Conservation (phyloP, 1,284 basidiomycete species). For the Heterobasidion occidentale region DNA sequence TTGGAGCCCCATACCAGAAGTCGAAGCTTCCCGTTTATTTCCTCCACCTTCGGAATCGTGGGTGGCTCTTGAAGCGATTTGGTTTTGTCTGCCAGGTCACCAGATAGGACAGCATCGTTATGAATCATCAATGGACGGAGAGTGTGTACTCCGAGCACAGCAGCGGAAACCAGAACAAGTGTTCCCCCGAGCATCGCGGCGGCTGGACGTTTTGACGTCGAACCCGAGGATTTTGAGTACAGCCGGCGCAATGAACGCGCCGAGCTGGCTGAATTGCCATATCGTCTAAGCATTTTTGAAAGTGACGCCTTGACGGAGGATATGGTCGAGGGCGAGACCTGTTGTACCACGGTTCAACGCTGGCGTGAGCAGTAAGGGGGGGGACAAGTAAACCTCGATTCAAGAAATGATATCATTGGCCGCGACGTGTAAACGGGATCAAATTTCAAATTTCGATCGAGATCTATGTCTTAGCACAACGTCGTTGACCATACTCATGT, state of each 20-base stretch:
- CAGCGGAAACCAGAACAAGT: conserved; percentile 12
- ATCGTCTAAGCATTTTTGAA: neutral
- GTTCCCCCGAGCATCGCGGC: conserved; percentile 3
- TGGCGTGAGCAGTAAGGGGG: no score
- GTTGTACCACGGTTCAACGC: no score
- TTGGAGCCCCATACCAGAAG: conserved; percentile 54
- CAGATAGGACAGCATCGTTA: conserved; percentile 18
- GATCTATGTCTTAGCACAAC: no score
- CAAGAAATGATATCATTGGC: neutral
- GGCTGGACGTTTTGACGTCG: neutral
- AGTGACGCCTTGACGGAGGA: neutral
- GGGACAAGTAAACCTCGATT: no score
- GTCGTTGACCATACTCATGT: no score
- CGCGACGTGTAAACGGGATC: no score
- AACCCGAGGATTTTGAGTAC: conserved; percentile 2
- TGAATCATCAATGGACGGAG: conserved; percentile 12
- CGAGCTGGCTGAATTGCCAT: neutral
- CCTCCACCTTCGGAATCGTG: neutral
- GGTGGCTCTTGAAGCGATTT: neutral
- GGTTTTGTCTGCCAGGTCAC: neutral
- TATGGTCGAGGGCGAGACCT: no score
- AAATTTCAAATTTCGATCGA: no score
- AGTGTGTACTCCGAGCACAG: conserved; percentile 12
- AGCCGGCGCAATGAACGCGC: conserved; percentile 2
- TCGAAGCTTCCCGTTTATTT: conserved; percentile 23